Conservation (phyloP, 2,329 filamentous ascomycete genomes). For the Ascochyta clinopodiicola region DNA sequence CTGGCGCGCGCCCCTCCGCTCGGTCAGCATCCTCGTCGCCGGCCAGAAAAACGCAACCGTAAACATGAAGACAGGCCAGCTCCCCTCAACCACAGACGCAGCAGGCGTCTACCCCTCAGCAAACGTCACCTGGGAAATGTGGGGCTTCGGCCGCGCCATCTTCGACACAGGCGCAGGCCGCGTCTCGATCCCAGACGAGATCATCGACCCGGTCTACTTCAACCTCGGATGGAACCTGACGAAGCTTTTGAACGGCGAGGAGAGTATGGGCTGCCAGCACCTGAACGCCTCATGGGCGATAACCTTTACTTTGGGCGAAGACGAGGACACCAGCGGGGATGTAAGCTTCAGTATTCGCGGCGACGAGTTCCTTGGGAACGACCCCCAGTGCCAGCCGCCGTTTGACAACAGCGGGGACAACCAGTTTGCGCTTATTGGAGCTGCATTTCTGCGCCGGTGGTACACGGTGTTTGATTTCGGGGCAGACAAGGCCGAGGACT, state of each 20-base stretch:
- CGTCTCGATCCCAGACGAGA: conserved; percentile 17
- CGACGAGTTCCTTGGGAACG: conserved; percentile 19
- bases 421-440: conserved; percentile 20
- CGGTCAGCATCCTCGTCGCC: conserved; percentile 19
- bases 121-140: conserved; percentile 17
- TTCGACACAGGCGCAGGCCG: conserved; percentile 30
- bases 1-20: conserved; percentile 23
- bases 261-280: conserved; percentile 24
- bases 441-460: conserved; percentile 16
- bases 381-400: conserved; percentile 22
- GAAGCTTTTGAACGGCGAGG: conserved; percentile 15
- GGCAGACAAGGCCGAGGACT: conserved; percentile 16
- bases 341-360: conserved; percentile 22
- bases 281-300: conserved; percentile 28
- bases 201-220: conserved; percentile 23
- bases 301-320: conserved; percentile 23
- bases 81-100: conserved; percentile 6
- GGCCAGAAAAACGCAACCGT: conserved; percentile 14
- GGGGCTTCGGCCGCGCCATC: conserved; percentile 7
- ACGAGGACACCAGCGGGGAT: conserved; percentile 12
- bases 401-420: conserved; percentile 12
- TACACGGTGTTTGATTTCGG: conserved; percentile 28
- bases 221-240: conserved; percentile 28
- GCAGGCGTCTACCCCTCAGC: conserved; percentile 5
- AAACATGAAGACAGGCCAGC: conserved; percentile 2